Evolutionary conservation across 345 rosid species (phyloP).

Genomic region (Eutrema yunnanense): DNA sequence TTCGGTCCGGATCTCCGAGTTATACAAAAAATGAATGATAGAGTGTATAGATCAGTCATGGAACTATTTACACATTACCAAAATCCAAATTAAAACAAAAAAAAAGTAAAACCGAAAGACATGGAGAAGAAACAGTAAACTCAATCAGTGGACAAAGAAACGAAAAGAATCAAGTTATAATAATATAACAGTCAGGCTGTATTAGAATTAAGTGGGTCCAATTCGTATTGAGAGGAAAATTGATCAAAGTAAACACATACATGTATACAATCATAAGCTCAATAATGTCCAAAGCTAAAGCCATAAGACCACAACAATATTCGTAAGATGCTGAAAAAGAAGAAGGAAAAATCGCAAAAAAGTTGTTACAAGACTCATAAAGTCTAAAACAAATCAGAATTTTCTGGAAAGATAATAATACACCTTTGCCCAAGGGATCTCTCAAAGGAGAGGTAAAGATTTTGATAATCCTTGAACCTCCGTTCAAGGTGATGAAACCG

Average conservation of each 20-base stretch:
- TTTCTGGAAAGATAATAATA: background rate
- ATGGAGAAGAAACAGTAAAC: constrained; percentile 24
- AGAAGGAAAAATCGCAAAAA: background rate
- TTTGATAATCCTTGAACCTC: too few relatives aligned
- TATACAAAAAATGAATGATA: background rate
- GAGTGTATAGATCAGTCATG: constrained; percentile 18
- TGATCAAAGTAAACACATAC: background rate
- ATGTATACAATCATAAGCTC: background rate
- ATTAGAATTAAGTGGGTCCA: constrained; percentile 17
- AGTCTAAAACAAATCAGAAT: constrained; percentile 1
- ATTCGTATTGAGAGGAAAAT: background rate
- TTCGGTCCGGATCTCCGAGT: background rate
- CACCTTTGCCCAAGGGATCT: too few relatives aligned
- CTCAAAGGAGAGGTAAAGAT: too few relatives aligned
- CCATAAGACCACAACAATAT: background rate
- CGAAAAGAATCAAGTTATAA: background rate
- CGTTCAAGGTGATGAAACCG: too few relatives aligned
- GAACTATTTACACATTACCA: constrained; percentile 1
- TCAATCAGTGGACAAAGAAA: constrained; percentile 15
- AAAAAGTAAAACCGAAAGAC: constrained; percentile 15
- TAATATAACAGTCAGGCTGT: background rate
- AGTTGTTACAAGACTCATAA: background rate
- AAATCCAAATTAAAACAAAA: background rate
- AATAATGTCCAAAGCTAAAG: constrained; percentile 5
- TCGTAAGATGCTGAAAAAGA: background rate